Conservation (phyloP, 2,329 filamentous ascomycete species). For the Hypoxylon sp. region DNA sequence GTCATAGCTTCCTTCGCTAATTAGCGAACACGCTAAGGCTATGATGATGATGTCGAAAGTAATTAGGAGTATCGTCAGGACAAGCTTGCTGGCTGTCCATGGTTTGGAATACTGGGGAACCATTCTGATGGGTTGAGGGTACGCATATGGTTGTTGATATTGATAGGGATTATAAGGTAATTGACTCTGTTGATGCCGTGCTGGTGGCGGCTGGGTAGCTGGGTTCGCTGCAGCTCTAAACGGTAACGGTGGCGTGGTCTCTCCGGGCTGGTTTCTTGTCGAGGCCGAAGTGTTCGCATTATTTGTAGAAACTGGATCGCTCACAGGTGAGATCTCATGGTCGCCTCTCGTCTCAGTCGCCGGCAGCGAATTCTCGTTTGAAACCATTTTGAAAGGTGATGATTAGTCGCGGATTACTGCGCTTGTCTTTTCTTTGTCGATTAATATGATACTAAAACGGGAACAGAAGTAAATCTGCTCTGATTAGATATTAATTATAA, state of each 20-base stretch:
- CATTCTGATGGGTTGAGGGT: conserved; percentile 36
- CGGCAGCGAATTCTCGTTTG: conserved; percentile 17
- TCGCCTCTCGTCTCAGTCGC: conserved; percentile 13
- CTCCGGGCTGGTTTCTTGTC: conserved; percentile 15
- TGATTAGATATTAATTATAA: conserved; percentile 21
- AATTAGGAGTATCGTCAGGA: conserved; percentile 37
- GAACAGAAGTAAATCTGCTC: neutral
- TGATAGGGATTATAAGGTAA: conserved; percentile 33
- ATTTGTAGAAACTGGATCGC: conserved; percentile 2
- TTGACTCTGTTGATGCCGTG: conserved; percentile 34
- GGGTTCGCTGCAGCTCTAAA: neutral
- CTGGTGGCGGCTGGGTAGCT: conserved; percentile 33
- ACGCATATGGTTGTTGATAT: conserved; percentile 32
- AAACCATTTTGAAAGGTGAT: conserved; percentile 26
- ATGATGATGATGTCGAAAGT: conserved; percentile 40
- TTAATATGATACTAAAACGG: conserved; percentile 1
- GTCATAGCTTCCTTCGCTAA: conserved; percentile 17
- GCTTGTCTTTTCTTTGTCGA: conserved; percentile 1
- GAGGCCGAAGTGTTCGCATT: conserved; percentile 13
- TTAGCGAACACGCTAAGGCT: conserved; percentile 37
- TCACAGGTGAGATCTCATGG: conserved; percentile 29
- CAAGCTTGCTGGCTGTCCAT: conserved; percentile 40
- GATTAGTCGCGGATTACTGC: neutral
- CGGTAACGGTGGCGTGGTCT: neutral
- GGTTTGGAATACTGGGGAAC: conserved; percentile 37